These are phyloP conservation scores for Saitozyma podzolica DNA, from an alignment of 768 basidiomycete species.

Conservation along the genomic window DNA sequence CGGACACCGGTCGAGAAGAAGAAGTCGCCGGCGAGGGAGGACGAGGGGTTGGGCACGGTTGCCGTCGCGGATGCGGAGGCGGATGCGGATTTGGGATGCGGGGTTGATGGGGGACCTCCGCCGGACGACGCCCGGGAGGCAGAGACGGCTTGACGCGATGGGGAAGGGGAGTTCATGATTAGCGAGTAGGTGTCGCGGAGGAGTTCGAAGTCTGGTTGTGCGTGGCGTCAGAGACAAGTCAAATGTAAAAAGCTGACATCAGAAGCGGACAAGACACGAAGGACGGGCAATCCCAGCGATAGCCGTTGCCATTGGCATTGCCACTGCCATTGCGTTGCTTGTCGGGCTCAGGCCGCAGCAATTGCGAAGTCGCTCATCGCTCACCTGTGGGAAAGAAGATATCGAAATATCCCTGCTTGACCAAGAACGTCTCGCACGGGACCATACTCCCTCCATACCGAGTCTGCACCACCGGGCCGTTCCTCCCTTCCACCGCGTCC, in stretches of 20 bases:
- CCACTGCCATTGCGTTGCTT: no score
- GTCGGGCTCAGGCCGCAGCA: no score
- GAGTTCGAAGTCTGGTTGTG: constrained; percentile 63
- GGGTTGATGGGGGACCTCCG: constrained; percentile 23
- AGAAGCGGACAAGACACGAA: no score
- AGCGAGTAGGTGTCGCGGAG: constrained; percentile 89
- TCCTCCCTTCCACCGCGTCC: constrained; percentile 73
- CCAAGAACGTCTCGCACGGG: constrained; percentile 84
- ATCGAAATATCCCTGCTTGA: constrained; percentile 94
- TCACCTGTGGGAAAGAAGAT: constrained; percentile 89
- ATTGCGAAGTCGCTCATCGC: constrained; percentile 6
- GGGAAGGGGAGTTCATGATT: constrained; percentile 58
- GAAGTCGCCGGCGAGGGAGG: constrained; percentile 22
- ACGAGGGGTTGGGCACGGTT: constrained; percentile 4
- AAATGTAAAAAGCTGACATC: no score
- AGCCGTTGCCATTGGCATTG: background rate
- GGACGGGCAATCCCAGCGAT: background rate
- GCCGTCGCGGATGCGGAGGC: constrained; percentile 3
- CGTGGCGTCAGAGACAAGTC: no score
- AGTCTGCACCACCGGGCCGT: constrained; percentile 94
- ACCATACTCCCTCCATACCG: constrained; percentile 80
- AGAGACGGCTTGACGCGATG: constrained; percentile 1
- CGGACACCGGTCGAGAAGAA: constrained; percentile 76
- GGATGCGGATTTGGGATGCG: constrained; percentile 56
- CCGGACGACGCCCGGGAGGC: no score